Evolutionary conservation across 1,284 basidiomycete species (phyloP), one percentile per base, ranked within the genome.

Genomic region (Austroboletus sp.): DNA sequence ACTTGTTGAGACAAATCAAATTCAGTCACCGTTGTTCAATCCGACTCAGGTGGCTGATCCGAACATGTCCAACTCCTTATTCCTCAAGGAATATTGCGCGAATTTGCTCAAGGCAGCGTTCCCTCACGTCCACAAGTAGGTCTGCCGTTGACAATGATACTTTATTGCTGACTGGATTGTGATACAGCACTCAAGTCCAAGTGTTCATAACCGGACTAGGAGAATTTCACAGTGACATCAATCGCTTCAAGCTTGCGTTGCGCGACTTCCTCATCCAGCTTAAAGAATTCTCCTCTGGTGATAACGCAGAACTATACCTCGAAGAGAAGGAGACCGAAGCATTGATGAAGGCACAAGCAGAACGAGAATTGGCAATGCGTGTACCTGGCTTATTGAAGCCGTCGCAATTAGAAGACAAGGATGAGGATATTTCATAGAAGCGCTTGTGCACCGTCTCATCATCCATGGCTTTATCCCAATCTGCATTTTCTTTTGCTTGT

Each of bases 321-420:
- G 96, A 98, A 61, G 96, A 98, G 69, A 96, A 93, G 70, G 95
- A 98, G 66, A 80, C 82, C 4, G 94, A 96, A 66, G 73, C 75
- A 10, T 74, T 78, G 55, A 70, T 66, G 58, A 76, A 76, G 57
- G 72, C 81, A 0, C 80, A 84, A 51, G 85, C 82, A 50, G 93
- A 97, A 69, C 83, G 86, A 45, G 81, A 92, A 70, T 78, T 83
- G 27, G 94, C 94, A 15, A 88, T 90, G 75, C 81, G 89, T 55
- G 92, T 98, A 52, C 96, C 95, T n/a, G 96, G 96, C 45, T 91
- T 98, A 89, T 78, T 98, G 65, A 98, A 98, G 70, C 95, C 95
- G 26, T 87, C 85, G 56, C 89, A 94, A 69, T 66, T 96, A 63
- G 90, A 94, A 62, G 92, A 94, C 71, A 85, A 85, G 67, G 88